Evolutionary conservation across 257 asterid genomes (phyloP), one percentile per base, ranked within the genome.

Genomic region (Solanum sparsipilum): DNA sequence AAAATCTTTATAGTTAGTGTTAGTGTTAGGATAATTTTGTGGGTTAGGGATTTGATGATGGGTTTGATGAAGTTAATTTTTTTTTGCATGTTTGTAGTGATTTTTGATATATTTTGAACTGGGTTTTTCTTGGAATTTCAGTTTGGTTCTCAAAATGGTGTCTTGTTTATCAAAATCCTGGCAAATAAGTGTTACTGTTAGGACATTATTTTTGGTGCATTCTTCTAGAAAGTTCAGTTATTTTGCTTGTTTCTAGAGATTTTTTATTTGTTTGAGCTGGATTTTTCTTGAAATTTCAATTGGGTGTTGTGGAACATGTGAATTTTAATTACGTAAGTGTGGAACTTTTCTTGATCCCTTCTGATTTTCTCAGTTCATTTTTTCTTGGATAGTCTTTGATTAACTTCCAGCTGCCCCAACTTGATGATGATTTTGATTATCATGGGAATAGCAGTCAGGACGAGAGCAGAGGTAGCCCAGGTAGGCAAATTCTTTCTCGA

Each of bases 391-490:
- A 97, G 99, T 93, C 99, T 84, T 92, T 97, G 96, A 93, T 93
- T 95, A 96, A 92, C 93, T 97, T 93, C 92, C 98, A 93, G 91
- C 97, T 97, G 93, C 99, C 99, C 86, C 98, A 93, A 88, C 96
- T 93, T 86, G 98, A 94, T 81, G 98, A 94, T 83, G 98, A 93
- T 89, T 93, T 94, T 91, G 98, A 96, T 92, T 94, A 96, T 92
- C 93, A 93, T 88, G 99, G 93, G 85, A 94, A 94, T 92, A 95
- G 99, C 91, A 97, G 99, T 92, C 98, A 96, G 93, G 99, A 97
- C 90, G 99, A 97, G 92, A 96, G 98, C 96, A 93, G 94, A 94
- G 98, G 96, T 93, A 92, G 95, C 94, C 98, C 91, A 94, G 98
- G 98, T 92, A 92, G 92, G 92, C 91, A 90, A 87, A 90, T 89